A percentile compares a stretch with the other conserved stretches of the same genome.
Evolutionary conservation across 257 asterid genomes (phyloP).

Genomic region (Ballota nigra): DNA sequence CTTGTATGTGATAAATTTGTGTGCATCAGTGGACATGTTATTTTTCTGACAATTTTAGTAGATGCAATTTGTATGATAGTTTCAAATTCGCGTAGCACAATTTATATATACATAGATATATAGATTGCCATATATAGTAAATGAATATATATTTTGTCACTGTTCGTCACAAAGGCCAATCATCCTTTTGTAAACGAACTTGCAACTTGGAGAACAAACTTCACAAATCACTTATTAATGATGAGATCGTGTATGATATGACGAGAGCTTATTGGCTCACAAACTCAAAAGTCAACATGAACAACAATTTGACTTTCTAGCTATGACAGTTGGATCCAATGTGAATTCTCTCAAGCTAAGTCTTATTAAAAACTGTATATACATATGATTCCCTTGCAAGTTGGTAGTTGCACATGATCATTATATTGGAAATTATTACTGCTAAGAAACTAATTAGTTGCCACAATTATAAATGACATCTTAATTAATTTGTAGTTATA

Average conservation of each 20-base stretch:
- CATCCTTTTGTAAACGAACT: background rate
- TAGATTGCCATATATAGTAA: background rate
- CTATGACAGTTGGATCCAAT: conserved; percentile 30
- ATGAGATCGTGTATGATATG: background rate
- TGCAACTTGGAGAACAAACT: background rate
- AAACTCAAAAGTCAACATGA: conserved; percentile 39
- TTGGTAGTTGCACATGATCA: conserved; percentile 40
- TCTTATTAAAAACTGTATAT: background rate
- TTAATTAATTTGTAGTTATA: background rate
- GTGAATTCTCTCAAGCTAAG: background rate
- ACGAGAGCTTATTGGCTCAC: conserved; percentile 13
- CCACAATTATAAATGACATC: background rate
- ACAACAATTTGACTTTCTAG: conserved; percentile 38
- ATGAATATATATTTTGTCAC: background rate
- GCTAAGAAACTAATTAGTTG: background rate
- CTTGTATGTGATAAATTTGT: no score
- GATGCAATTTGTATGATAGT: no score
- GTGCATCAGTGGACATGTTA: no score
- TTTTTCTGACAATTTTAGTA: no score
- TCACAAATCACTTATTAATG: background rate
- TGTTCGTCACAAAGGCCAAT: background rate
- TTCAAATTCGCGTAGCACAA: no score
- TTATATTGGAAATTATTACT: conserved; percentile 18
- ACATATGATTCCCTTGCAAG: conserved; percentile 1
- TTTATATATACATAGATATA: background rate